Evolutionary conservation across 768 basidiomycete genomes (phyloP).

Genomic region (Xanthoconium stramineum): DNA sequence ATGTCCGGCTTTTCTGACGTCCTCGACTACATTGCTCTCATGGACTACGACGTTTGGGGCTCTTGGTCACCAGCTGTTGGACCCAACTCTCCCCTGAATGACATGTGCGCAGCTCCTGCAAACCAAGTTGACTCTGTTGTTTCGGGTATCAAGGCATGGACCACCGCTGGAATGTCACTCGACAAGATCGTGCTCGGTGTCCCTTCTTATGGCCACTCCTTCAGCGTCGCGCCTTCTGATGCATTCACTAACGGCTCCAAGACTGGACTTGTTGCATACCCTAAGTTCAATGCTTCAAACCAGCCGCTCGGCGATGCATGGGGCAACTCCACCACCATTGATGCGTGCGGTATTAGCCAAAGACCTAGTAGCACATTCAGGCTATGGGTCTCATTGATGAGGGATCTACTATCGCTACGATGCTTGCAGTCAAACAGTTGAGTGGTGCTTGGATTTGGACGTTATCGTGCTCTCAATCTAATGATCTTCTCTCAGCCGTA

Average conservation of each 20-base stretch:
- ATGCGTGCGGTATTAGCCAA: slow-evolving; percentile 51
- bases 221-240: slow-evolving; percentile 35
- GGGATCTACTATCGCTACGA: slow-evolving; percentile 60
- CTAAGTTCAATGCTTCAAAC: slow-evolving; percentile 42
- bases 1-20: slow-evolving; percentile 69
- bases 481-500: slow-evolving; percentile 46
- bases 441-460: slow-evolving; percentile 19
- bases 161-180: slow-evolving; percentile 67
- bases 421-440: slow-evolving; percentile 68
- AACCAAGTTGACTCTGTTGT: slow-evolving; percentile 72
- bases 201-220: slow-evolving; percentile 80
- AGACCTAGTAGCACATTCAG: slow-evolving; percentile 52
- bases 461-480: neutral
- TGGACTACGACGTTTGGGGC: slow-evolving; percentile 67
- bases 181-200: slow-evolving; percentile 74
- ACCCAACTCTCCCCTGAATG: slow-evolving; percentile 77
- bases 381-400: slow-evolving; percentile 56
- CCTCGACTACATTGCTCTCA: slow-evolving; percentile 61
- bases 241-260: slow-evolving; percentile 37
- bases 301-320: slow-evolving; percentile 56
- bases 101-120: slow-evolving; percentile 60
- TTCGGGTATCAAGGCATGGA: slow-evolving; percentile 72
- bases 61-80: slow-evolving; percentile 55
- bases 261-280: slow-evolving; percentile 43
- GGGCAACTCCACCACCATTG: slow-evolving; percentile 45